Evolutionary conservation across 176 grass and related monocot genomes (phyloP), one percentile per base, ranked within the genome.

Genomic region (Oryza meridionalis): DNA sequence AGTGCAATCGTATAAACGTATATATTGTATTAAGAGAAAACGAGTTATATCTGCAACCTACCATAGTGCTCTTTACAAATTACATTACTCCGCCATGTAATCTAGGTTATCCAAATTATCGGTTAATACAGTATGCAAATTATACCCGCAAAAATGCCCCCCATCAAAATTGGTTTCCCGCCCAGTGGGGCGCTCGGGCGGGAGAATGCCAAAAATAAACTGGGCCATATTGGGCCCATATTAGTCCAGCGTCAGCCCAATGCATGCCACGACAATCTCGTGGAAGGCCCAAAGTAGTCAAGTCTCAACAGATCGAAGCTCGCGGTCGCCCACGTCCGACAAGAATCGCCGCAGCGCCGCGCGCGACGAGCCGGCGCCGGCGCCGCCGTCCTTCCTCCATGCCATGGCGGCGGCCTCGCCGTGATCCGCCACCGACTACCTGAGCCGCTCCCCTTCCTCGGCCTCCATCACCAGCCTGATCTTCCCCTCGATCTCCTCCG

Each of bases 401-500:
- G 82, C 69, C 43, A 46, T 22, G 65, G 31, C 15, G 1, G 67
- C 21, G 24, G 47, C 47, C 11, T 50, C 47, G 13, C 13, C 47
- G 47, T 50, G 47, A 50, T 13, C 47, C 47, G 3, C 35, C 73
- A 44, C 38, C 10, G 17, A 15, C 7, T 58, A 40, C 72, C 68
- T 84, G 7, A 85, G 74, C 11, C 27, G 11, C 31, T n/a, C 70
- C n/a, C 76, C 75, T 16, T 51, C 76, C 72, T 82, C 53, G 10
- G 55, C 40, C 70, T 82, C 85, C 85, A 87, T 87, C 25, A 82
- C 21, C 55, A 70, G 64, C 74, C 40, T 72, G 2, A 88, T 38
- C 46, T 80, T 88, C 47, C 11, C 25, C 53, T 84, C 81, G 31
- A 88, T 51, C 75, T 84, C 75, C 12, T 84, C 86, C 4, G 86